phyloP scores from a whole-genome alignment of 139 green algal species.

The Micractinium conductrix region DNA sequence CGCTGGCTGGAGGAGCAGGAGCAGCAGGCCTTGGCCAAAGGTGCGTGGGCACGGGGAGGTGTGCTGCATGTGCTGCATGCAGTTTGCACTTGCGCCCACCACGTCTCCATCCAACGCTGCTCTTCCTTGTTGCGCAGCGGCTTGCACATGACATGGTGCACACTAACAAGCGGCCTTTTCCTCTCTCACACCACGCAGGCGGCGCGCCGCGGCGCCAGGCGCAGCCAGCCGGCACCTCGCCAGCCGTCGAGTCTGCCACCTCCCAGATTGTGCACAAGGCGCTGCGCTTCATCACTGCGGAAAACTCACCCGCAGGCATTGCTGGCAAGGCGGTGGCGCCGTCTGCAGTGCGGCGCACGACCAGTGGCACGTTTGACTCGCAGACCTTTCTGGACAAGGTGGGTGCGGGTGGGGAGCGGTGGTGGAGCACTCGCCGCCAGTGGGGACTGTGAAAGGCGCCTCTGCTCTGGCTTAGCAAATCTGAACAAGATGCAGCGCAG shows the following conservation, averaged over 20 bases:
- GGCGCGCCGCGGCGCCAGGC: background rate
- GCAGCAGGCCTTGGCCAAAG: background rate
- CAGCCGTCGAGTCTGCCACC: conserved; percentile 31
- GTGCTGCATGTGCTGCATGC: background rate
- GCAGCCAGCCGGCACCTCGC: background rate
- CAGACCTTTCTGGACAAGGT: conserved; percentile 45
- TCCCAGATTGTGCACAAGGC: conserved; percentile 42
- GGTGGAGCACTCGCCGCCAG: background rate
- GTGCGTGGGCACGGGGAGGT: background rate
- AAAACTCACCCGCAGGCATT: background rate
- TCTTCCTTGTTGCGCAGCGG: too few relatives aligned
- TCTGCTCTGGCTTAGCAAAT: too few relatives aligned
- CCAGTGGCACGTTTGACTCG: conserved; percentile 10
- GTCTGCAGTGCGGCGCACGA: background rate
- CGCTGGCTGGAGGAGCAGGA: conserved; percentile 18
- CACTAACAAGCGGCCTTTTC: too few relatives aligned
- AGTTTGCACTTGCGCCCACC: too few relatives aligned
- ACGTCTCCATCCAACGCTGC: too few relatives aligned
- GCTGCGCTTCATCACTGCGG: conserved; percentile 21
- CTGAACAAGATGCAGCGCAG: too few relatives aligned
- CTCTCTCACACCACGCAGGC: background rate
- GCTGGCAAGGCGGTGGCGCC: background rate
- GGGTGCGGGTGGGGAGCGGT: background rate
- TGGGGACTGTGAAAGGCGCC: too few relatives aligned
- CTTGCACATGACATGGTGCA: too few relatives aligned